These are phyloP conservation scores for Neonectria sp. DNA, from an alignment of 2,329 filamentous ascomycete species.

Conservation along the genomic window DNA sequence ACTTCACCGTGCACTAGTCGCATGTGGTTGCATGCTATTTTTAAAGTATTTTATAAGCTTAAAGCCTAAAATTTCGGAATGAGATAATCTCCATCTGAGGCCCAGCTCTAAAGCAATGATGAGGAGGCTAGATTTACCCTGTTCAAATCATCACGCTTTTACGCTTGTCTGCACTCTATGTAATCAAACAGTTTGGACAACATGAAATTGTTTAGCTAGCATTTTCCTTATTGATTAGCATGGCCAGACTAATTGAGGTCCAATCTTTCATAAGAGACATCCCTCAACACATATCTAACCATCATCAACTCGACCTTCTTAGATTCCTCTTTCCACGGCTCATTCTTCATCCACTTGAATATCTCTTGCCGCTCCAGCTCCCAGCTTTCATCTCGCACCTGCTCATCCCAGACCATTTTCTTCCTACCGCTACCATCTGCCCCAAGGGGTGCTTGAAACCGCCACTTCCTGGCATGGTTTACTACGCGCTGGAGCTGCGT, in stretches of 20 bases:
- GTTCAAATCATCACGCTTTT: too few relatives aligned
- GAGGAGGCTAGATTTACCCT: too few relatives aligned
- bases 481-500: constrained; percentile 15
- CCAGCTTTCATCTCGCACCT: not conserved
- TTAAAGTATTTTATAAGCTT: too few relatives aligned
- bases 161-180: too few relatives aligned
- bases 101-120: too few relatives aligned
- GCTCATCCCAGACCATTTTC: constrained; percentile 19
- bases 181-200: not conserved
- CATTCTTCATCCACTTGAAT: constrained; percentile 2
- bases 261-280: not conserved
- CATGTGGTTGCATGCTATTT: too few relatives aligned
- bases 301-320: constrained; percentile 16
- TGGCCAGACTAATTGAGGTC: too few relatives aligned
- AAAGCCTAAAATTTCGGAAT: too few relatives aligned
- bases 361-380: constrained; percentile 10
- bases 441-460: constrained; percentile 2
- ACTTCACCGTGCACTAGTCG: too few relatives aligned
- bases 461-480: constrained; percentile 1
- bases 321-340: constrained; percentile 2
- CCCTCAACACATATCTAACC: constrained; percentile 13
- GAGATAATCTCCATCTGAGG: too few relatives aligned
- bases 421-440: not conserved
- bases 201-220: too few relatives aligned
- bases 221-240: too few relatives aligned